These are phyloP conservation scores for Crithidia sp. DNA, from an alignment of 208 protist genomes.

Conservation along the genomic window DNA sequence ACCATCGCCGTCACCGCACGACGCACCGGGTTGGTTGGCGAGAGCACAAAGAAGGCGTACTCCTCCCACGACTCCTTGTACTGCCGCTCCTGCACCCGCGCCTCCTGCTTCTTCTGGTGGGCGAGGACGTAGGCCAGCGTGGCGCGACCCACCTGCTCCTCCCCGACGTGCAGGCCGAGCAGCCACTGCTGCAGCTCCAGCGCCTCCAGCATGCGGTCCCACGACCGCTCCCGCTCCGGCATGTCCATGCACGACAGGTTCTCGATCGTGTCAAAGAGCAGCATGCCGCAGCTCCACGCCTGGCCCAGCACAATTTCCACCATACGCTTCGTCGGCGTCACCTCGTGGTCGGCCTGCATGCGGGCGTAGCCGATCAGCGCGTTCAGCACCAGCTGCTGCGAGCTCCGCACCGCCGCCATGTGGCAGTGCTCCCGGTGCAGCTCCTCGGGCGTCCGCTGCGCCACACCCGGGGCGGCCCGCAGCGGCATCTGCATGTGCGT, in stretches of 20 bases:
- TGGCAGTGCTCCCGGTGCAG: slow-evolving; percentile 91
- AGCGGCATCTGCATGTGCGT: slow-evolving; percentile 87
- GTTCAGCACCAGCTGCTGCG: slow-evolving; percentile 84
- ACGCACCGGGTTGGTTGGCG: slow-evolving; percentile 66
- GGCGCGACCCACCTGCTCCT: slow-evolving; percentile 89
- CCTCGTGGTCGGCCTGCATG: slow-evolving; percentile 71
- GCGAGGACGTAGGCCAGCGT: slow-evolving; percentile 90
- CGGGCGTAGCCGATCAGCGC: slow-evolving; percentile 78
- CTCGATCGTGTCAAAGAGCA: slow-evolving; percentile 90
- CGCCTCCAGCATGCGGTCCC: slow-evolving; percentile 75
- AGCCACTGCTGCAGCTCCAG: slow-evolving; percentile 90
- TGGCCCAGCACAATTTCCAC: slow-evolving; percentile 89
- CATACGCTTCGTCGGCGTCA: slow-evolving; percentile 61
- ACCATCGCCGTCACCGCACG: slow-evolving; percentile 45
- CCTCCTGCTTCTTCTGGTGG: slow-evolving; percentile 72
- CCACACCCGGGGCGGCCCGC: slow-evolving; percentile 63
- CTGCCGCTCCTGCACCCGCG: slow-evolving; percentile 25
- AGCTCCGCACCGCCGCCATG: slow-evolving; percentile 83
- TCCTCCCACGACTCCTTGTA: slow-evolving; percentile 77
- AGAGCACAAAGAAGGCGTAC: slow-evolving; percentile 68
- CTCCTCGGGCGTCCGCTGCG: slow-evolving; percentile 72
- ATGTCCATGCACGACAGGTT: slow-evolving; percentile 78
- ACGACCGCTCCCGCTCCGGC: slow-evolving; percentile 64
- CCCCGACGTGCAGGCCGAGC: slow-evolving; percentile 86
- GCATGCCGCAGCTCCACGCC: slow-evolving; percentile 89